These are phyloP conservation scores for Colletotrichum sp. DNA, from an alignment of 2,329 filamentous ascomycete genomes.

Conservation along the genomic window DNA sequence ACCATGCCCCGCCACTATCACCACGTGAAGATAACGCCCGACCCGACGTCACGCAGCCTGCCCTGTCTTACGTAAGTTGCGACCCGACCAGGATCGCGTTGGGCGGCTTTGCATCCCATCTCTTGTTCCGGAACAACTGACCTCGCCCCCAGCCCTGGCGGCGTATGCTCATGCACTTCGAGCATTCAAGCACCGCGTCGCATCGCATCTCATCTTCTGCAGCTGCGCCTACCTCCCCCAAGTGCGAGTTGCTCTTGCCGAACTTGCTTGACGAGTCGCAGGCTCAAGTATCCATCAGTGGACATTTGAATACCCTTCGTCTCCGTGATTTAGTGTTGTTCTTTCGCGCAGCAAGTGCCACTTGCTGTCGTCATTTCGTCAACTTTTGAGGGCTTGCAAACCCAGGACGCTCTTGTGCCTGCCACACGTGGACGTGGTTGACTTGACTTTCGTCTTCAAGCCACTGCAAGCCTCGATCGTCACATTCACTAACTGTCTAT, in stretches of 20 bases:
- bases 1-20: neutral
- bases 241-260: slow-evolving; percentile 10
- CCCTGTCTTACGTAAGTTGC: neutral
- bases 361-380: slow-evolving; percentile 7
- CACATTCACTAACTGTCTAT: slow-evolving; percentile 6
- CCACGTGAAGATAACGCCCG: slow-evolving; percentile 4
- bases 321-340: slow-evolving; percentile 5
- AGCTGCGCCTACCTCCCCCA: neutral
- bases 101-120: neutral
- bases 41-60: neutral
- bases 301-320: slow-evolving; percentile 3
- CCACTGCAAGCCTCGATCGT: neutral
- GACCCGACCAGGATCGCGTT: slow-evolving; percentile 8
- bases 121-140: neutral
- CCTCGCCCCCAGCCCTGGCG: neutral
- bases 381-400: neutral
- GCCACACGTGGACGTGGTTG: neutral
- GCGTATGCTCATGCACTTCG: neutral
- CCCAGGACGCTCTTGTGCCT: neutral
- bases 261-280: slow-evolving; percentile 4
- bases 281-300: neutral
- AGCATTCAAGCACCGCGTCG: neutral
- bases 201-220: neutral
- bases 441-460: neutral
- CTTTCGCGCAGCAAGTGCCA: slow-evolving; percentile 4